These are phyloP conservation scores for Scutellaria minor DNA, from an alignment of 257 asterid genomes.

Conservation along the genomic window DNA sequence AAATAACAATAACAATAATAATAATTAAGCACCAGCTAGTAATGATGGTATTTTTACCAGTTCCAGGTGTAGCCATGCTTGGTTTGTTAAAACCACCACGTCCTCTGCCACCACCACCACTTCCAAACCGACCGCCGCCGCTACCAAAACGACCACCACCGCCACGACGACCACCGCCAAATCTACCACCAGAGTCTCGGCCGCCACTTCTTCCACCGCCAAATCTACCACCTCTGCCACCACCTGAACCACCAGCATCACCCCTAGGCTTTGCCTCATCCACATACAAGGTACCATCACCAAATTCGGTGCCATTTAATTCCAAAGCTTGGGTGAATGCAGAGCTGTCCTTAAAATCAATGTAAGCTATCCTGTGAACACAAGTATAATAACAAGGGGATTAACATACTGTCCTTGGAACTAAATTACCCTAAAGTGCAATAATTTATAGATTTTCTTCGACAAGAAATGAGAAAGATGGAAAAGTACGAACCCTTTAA, in stretches of 20 bases:
- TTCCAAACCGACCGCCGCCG: constrained; percentile 15
- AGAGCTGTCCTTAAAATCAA: constrained; percentile 53
- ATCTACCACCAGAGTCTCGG: constrained; percentile 21
- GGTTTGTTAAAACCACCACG: constrained; percentile 53
- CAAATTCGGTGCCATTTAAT: constrained; percentile 52
- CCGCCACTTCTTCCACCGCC: constrained; percentile 34
- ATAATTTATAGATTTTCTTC: too few species aligned
- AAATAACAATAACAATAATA: too few species aligned
- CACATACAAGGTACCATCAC: constrained; percentile 50
- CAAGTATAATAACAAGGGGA: not conserved
- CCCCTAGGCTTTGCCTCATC: constrained; percentile 79
- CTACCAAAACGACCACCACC: not conserved
- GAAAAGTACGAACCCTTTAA: constrained; percentile 63
- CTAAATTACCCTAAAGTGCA: too few species aligned
- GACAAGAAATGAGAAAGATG: too few species aligned
- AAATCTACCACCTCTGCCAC: constrained; percentile 39
- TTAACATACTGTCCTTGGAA: too few species aligned
- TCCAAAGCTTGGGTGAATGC: constrained; percentile 61
- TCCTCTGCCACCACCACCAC: constrained; percentile 47
- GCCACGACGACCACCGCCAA: not conserved
- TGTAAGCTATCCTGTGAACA: constrained; percentile 71
- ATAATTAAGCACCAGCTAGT: not conserved
- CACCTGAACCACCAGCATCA: constrained; percentile 33
- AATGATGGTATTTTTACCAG: constrained; percentile 36
- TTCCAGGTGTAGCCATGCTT: constrained; percentile 50